phyloP scores from a whole-genome alignment of 495 filamentous ascomycete genomes.

The Hypoxylon fuscum region DNA sequence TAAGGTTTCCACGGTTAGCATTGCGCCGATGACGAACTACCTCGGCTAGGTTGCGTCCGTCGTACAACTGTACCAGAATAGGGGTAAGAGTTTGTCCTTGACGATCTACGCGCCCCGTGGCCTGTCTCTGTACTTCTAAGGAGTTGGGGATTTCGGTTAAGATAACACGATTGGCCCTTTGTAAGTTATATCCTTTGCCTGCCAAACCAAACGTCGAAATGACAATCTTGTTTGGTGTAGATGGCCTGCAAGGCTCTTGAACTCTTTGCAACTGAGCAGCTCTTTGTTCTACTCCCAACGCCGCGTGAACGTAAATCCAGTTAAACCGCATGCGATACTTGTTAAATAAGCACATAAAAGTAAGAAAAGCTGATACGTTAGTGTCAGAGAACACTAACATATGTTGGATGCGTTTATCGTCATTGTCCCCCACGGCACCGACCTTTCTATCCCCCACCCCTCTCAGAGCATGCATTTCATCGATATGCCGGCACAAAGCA shows the following conservation, averaged over 20 bases:
- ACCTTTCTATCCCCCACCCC: not conserved
- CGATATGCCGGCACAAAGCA: not conserved
- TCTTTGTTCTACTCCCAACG: not conserved
- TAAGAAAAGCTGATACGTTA: not conserved
- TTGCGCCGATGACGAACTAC: not conserved
- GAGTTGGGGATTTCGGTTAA: not conserved
- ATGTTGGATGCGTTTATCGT: conserved; percentile 1
- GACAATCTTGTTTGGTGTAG: conserved; percentile 4
- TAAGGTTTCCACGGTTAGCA: no score
- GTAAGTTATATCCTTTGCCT: conserved; percentile 8
- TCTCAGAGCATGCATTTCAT: conserved; percentile 7
- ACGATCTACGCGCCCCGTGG: conserved; percentile 13
- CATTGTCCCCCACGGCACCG: not conserved
- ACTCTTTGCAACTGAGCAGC: not conserved
- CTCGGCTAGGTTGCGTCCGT: conserved; percentile 4
- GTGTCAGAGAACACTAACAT: conserved; percentile 3
- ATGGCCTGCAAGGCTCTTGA: not conserved
- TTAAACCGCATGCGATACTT: not conserved
- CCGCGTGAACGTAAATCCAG: conserved; percentile 6
- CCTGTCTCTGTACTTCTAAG: not conserved
- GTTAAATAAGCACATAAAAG: conserved; percentile 6
- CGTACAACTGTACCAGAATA: conserved; percentile 1
- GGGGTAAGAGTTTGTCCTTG: not conserved
- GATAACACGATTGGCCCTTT: conserved; percentile 21
- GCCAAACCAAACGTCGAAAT: not conserved